These are phyloP conservation scores for Moesziomyces sp. DNA, from an alignment of 1,284 basidiomycete species.

Conservation along the genomic window DNA sequence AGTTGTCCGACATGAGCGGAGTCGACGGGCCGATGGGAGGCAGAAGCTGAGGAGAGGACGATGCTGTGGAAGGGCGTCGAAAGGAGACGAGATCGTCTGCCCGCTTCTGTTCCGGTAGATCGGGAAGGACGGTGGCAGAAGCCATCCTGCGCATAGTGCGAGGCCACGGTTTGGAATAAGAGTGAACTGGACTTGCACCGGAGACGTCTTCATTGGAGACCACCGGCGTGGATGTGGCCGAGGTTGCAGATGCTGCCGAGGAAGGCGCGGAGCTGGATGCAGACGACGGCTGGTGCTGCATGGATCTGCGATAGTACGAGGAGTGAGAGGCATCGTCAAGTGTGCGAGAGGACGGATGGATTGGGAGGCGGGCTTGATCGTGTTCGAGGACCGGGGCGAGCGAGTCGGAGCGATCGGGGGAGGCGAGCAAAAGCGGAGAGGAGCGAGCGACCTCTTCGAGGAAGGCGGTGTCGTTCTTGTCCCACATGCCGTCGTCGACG, in stretches of 20 bases:
- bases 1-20: constrained; percentile 9
- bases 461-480: constrained; percentile 51
- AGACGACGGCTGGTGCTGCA: constrained; percentile 6
- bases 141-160: constrained; percentile 20
- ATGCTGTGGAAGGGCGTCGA: constrained; percentile 21
- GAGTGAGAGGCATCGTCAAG: neutral
- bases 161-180: constrained; percentile 3
- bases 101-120: constrained; percentile 33
- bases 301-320: constrained; percentile 3
- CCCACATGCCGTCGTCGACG: constrained; percentile 46
- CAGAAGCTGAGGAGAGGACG: constrained; percentile 13
- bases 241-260: constrained; percentile 14
- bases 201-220: constrained; percentile 6
- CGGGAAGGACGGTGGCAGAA: constrained; percentile 19
- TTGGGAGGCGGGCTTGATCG: constrained; percentile 1
- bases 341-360: constrained; percentile 5
- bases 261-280: constrained; percentile 9
- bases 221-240: constrained; percentile 9
- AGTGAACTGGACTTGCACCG: neutral
- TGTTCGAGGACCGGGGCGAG: constrained; percentile 16
- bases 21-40: constrained; percentile 17
- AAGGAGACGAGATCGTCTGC: constrained; percentile 12
- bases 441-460: constrained; percentile 39
- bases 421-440: constrained; percentile 19
- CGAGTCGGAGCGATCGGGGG: constrained; percentile 17